These are phyloP conservation scores for Dittrichia graveolens DNA, from an alignment of 129 eudicot genomes.

Conservation along the genomic window DNA sequence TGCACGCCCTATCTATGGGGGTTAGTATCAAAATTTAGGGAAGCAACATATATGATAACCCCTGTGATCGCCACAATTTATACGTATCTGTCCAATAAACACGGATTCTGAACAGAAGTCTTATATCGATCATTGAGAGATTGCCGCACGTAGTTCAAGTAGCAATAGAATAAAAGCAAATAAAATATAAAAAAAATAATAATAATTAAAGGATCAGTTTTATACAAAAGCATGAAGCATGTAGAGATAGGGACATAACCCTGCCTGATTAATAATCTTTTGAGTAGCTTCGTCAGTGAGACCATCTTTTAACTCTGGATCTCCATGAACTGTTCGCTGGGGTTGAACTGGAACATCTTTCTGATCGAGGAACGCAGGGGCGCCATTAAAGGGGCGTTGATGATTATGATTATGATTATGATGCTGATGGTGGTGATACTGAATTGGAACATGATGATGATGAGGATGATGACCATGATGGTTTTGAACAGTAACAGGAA, in stretches of 20 bases:
- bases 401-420: conserved; percentile 21
- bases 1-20: no score
- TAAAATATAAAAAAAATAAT: background rate
- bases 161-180: conserved; percentile 8
- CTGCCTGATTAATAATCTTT: conserved; percentile 76
- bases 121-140: conserved; percentile 13
- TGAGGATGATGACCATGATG: conserved; percentile 37
- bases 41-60: background rate
- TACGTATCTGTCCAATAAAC: background rate
- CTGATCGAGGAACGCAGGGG: conserved; percentile 34
- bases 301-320: conserved; percentile 42
- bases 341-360: conserved; percentile 28
- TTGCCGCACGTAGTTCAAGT: background rate
- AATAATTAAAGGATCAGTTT: background rate
- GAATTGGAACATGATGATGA: conserved; percentile 39
- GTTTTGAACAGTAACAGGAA: conserved; percentile 35
- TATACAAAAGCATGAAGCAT: background rate
- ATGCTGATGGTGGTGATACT: conserved; percentile 28
- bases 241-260: conserved; percentile 9
- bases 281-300: conserved; percentile 56
- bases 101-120: background rate
- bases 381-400: conserved; percentile 32
- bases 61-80: background rate
- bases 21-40: no score
- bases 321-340: conserved; percentile 24